Evolutionary conservation across 2,329 filamentous ascomycete genomes (phyloP).

Genomic region (Hypoxylon sp.): DNA sequence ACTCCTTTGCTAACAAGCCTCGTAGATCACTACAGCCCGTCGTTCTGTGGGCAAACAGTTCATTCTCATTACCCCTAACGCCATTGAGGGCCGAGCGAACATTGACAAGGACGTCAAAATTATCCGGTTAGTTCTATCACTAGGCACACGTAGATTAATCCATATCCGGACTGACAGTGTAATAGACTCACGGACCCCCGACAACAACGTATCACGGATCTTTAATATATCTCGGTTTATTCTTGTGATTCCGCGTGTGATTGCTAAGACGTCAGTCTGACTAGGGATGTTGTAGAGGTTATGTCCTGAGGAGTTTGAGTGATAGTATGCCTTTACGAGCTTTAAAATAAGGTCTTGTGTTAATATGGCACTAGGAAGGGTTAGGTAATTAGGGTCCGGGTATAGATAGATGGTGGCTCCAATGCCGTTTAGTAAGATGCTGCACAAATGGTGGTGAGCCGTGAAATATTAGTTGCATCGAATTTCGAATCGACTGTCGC

Average conservation of each 20-base stretch:
- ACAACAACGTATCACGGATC: conserved; percentile 64
- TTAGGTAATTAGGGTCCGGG: conserved; percentile 2
- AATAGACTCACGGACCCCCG: conserved; percentile 72
- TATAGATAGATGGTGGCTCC: conserved; percentile 31
- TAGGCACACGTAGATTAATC: not conserved
- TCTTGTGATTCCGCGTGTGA: conserved; percentile 18
- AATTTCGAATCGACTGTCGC: conserved; percentile 1
- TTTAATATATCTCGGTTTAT: conserved; percentile 32
- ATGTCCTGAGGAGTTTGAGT: conserved; percentile 18
- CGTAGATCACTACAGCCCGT: conserved; percentile 84
- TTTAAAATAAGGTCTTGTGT: conserved; percentile 8
- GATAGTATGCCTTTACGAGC: not conserved
- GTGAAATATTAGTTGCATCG: conserved; percentile 8
- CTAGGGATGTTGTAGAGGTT: conserved; percentile 18
- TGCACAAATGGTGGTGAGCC: conserved; percentile 31
- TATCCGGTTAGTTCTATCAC: conserved; percentile 69
- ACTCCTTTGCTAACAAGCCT: conserved; percentile 43
- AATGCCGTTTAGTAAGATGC: conserved; percentile 11
- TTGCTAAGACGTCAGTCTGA: conserved; percentile 5
- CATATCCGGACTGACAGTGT: conserved; percentile 48
- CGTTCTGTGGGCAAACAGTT: conserved; percentile 92
- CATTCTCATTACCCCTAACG: conserved; percentile 95
- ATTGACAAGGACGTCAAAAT: conserved; percentile 81
- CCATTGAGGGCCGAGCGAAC: conserved; percentile 74
- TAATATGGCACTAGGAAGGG: conserved; percentile 3